Base-by-base conservation (phyloP, 306 rosid species). In the Prinsepia uniflora region DNA sequence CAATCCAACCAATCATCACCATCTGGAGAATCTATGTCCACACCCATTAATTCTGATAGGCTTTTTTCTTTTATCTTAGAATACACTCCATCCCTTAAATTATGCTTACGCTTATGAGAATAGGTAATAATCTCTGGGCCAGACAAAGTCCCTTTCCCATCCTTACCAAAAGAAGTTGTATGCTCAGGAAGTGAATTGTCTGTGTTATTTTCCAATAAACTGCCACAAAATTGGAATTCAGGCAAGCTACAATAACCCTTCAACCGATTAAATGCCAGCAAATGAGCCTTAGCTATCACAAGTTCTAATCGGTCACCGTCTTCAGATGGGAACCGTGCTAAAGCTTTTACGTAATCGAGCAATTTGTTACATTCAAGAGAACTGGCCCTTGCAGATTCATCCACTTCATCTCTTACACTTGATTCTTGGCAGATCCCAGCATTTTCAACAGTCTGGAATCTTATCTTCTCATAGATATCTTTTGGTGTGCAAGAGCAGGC, bases 231-330 rank as follows among this genome's bases (percentile, higher is more conserved):
- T 68, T 86, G 89, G 71, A 93, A 74, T 78, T 90, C 94, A 30
- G 98, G 87, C 85, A 94, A 83, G 82, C 83, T 75, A 71, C 79
- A 56, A 76, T 80, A 87, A 72, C 98, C 98, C 82, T 82, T 87
- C 34, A 89, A 77, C 49, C 88, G 95, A 74, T 78, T 67, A 75
- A 87, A 89, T 72, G 97, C 86, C 66, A 79, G 78, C 85, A 94
- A 70, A 80, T 89, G 98, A 73, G 97, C 96, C 88, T 83, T 91
- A 30, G 97, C 96, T 60, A 87, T 75, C 73, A 60, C 89, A 71
- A 89, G 86, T 70, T 86, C 98, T 84, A 94, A 73, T 17, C 84
- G 82, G 64, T 87, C 83, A 55, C 83, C 71, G 34, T 86, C 88
- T 39, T 76, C 81, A 43, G 81, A 80, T 49, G 98, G 90, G 22